phyloP scores from a whole-genome alignment of 441 rosid species.

The Brassica hybrid region DNA sequence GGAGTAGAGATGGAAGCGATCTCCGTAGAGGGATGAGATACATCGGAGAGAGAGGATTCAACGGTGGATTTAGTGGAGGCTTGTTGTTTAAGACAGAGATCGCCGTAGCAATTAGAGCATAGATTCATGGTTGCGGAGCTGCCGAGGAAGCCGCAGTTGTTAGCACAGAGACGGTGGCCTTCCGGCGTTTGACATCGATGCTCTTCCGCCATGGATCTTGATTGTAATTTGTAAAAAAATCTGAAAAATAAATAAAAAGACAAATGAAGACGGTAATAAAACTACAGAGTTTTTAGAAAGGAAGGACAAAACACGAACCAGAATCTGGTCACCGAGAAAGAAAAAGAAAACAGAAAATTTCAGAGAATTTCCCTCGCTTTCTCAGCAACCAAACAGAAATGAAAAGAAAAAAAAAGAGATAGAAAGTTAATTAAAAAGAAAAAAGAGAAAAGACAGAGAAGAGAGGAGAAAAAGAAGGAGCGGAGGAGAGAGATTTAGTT shows the following conservation, averaged over 20 bases:
- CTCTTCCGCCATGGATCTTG: slow-evolving; percentile 27
- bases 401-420: neutral
- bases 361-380: no score
- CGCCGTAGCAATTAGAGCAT: slow-evolving; percentile 1
- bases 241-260: slow-evolving; percentile 16
- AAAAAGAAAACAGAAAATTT: neutral
- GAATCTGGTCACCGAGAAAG: slow-evolving; percentile 10
- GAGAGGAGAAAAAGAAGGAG: slow-evolving; percentile 38
- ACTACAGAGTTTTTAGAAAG: neutral
- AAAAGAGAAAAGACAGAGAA: slow-evolving; percentile 19
- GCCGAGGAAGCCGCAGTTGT: slow-evolving; percentile 8
- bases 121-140: slow-evolving; percentile 11
- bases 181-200: slow-evolving; percentile 8
- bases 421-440: neutral
- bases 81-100: slow-evolving; percentile 31
- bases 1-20: slow-evolving; percentile 30
- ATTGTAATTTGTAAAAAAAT: neutral
- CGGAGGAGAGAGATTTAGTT: slow-evolving; percentile 44
- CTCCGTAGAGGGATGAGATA: slow-evolving; percentile 9
- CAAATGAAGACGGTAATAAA: neutral
- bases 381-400: slow-evolving; percentile 13
- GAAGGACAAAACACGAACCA: neutral
- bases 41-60: neutral
- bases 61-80: slow-evolving; percentile 28
- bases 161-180: slow-evolving; percentile 12